Evolutionary conservation across 805 yeast species (phyloP).

Genomic region (Metschnikowia reukaufii): DNA sequence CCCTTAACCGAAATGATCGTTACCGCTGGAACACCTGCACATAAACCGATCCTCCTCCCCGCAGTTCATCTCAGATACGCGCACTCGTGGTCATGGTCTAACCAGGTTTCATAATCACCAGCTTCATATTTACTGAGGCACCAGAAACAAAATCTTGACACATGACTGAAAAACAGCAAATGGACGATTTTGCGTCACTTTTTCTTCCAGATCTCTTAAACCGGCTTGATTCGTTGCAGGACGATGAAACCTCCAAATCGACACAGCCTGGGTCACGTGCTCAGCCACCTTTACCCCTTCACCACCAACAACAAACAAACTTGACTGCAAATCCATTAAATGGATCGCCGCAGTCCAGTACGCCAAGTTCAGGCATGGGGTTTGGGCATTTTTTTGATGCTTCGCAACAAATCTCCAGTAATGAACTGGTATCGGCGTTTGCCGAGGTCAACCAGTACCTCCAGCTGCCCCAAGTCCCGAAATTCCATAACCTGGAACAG

Average conservation of each 20-base stretch:
- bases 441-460: slow-evolving; percentile 12
- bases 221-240: slow-evolving; percentile 14
- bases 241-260: not conserved
- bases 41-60: too few relatives aligned
- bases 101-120: too few relatives aligned
- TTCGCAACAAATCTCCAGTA: slow-evolving; percentile 1
- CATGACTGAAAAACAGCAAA: slow-evolving; percentile 23
- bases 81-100: too few relatives aligned
- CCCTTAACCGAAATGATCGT: too few relatives aligned
- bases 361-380: slow-evolving; percentile 6
- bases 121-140: too few relatives aligned
- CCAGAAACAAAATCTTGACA: too few relatives aligned
- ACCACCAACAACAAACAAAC: not conserved
- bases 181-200: slow-evolving; percentile 43
- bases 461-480: slow-evolving; percentile 3
- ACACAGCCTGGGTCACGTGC: slow-evolving; percentile 7
- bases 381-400: slow-evolving; percentile 6
- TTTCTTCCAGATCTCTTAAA: slow-evolving; percentile 42
- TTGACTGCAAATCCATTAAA: not conserved
- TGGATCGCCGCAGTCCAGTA: slow-evolving; percentile 4
- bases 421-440: slow-evolving; percentile 1
- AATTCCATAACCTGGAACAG: too few relatives aligned
- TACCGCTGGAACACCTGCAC: too few relatives aligned
- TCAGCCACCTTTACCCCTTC: not conserved
- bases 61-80: too few relatives aligned